These are phyloP conservation scores for Sinapis alba DNA, from an alignment of 441 rosid genomes.

Conservation along the genomic window DNA sequence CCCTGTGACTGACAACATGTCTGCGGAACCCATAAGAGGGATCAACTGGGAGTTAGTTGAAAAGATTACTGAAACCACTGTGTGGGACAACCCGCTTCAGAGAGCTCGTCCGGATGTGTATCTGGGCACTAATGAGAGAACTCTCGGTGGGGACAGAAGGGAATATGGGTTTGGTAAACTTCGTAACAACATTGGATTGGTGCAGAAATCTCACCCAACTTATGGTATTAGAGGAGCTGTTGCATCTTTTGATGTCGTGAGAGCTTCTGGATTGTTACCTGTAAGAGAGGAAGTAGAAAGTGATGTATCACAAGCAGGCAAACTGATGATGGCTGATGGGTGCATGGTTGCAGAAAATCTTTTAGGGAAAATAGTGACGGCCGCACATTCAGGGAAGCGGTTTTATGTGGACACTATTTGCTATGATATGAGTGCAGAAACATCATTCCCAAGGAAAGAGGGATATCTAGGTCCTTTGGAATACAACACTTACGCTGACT, in stretches of 20 bases:
- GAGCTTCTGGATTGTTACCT: constrained; percentile 92
- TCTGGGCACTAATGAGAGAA: constrained; percentile 98
- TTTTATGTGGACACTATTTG: constrained; percentile 93
- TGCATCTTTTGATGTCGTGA: constrained; percentile 93
- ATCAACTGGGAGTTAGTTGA: constrained; percentile 90
- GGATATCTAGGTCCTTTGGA: constrained; percentile 99
- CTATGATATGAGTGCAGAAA: constrained; percentile 92
- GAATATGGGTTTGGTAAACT: constrained; percentile 99
- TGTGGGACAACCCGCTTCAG: constrained; percentile 98
- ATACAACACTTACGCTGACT: constrained; percentile 95
- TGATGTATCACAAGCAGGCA: constrained; percentile 52
- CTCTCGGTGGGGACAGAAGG: constrained; percentile 99
- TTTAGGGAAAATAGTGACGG: constrained; percentile 89
- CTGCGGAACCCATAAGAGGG: constrained; percentile 70
- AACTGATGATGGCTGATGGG: constrained; percentile 89
- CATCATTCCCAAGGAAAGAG: constrained; percentile 98
- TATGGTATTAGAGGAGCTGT: constrained; percentile 99
- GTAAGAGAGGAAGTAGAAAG: constrained; percentile 52
- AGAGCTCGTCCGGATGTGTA: constrained; percentile 98
- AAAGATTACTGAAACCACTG: constrained; percentile 59
- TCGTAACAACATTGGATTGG: constrained; percentile 88
- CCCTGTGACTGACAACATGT: constrained; percentile 82
- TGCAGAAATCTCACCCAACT: constrained; percentile 94
- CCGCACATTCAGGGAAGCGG: constrained; percentile 99
- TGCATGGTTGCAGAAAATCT: constrained; percentile 58